Base-by-base conservation (phyloP, 2,329 filamentous ascomycete genomes). In the Nemania abortiva region DNA sequence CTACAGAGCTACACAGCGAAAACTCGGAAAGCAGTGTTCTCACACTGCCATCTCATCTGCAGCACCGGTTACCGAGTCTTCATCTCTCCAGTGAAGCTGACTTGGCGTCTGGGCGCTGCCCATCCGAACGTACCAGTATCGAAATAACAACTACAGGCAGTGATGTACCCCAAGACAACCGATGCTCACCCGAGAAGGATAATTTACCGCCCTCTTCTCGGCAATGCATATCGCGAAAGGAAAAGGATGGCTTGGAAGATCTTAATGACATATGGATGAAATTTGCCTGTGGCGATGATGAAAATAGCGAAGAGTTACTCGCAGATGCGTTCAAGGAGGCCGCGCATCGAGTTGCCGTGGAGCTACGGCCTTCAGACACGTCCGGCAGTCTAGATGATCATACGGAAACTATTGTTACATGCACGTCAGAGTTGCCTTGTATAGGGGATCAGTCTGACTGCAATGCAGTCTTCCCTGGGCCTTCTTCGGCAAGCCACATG, bases 191-290 rank as follows among this genome's bases (percentile, higher is more conserved):
- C 1, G 22, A n/a, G 13, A 57, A 58, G 11, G 37, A 34, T 6
- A 50, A 49, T 2, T 20, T 39, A 7, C 9, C 20, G 13, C 65
- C 31, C 1, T 34, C 24, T 49, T 71, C 49, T 20, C 59, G n/a
- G 20, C 58, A 60, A 49, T 31, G 50, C 20, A 60, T n/a, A 47
- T 7, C 20, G 10, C 6, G 7, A 50, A 52, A 58, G 64, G 53
- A 60, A 61, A 45, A 6, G 18, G 56, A 65, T 6, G n/a, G 5
- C 9, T 18, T 37, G 3, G 54, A 64, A 24, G 29, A 20, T 31
- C 22, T 68, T 11, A 71, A 77, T n/a, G 50, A 53, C n/a, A 63
- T 68, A 53, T 79, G 77, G 77, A 77, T 75, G 74, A 74, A 74
- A 50, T 78, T 79, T 34, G 72, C 71, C 6, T 74, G 73, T n/a